Percentiles rank a stretch among this genome's conserved stretches.
phyloP scores from a whole-genome alignment of 208 protist species.

The Angomonas deanei region DNA sequence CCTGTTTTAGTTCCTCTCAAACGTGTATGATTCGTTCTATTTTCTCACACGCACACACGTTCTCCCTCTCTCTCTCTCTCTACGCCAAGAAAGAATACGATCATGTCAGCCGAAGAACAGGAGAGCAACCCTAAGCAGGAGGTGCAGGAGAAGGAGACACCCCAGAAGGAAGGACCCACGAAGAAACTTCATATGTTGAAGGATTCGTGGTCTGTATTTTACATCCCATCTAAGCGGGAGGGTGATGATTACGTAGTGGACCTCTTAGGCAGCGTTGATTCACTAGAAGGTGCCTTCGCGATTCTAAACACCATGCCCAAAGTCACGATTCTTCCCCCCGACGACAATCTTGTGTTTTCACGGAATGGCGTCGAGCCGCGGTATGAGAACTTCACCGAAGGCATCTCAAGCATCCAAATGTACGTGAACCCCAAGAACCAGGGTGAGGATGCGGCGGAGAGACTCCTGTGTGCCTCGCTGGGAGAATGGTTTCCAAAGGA shows the following conservation, averaged over 20 bases:
- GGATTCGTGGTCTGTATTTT: slow-evolving; percentile 80
- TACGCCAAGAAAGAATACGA: too few species aligned
- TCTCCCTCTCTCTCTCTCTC: slow-evolving; percentile 1
- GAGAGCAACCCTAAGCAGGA: too few species aligned
- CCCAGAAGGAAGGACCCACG: too few species aligned
- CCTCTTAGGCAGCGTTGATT: slow-evolving; percentile 68
- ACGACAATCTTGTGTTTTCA: slow-evolving; percentile 72
- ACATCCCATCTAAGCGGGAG: slow-evolving; percentile 47
- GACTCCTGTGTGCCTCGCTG: slow-evolving; percentile 63
- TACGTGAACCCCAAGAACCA: slow-evolving; percentile 72
- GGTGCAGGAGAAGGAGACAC: too few species aligned
- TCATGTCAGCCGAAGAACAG: too few species aligned
- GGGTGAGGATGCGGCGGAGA: slow-evolving; percentile 34
- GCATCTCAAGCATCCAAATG: slow-evolving; percentile 42
- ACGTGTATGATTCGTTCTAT: not conserved
- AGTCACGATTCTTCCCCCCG: slow-evolving; percentile 44
- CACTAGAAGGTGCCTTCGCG: slow-evolving; percentile 64
- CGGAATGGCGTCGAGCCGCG: slow-evolving; percentile 64
- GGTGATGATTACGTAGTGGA: slow-evolving; percentile 34
- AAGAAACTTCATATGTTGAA: slow-evolving; percentile 54
- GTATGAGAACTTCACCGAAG: slow-evolving; percentile 77
- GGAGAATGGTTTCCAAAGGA: slow-evolving; percentile 58
- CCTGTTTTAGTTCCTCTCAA: not conserved
- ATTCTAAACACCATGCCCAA: slow-evolving; percentile 72
- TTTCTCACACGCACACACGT: not conserved